Conservation (phyloP, 352 stramenopile genomes). For the Phytophthora europaea region DNA sequence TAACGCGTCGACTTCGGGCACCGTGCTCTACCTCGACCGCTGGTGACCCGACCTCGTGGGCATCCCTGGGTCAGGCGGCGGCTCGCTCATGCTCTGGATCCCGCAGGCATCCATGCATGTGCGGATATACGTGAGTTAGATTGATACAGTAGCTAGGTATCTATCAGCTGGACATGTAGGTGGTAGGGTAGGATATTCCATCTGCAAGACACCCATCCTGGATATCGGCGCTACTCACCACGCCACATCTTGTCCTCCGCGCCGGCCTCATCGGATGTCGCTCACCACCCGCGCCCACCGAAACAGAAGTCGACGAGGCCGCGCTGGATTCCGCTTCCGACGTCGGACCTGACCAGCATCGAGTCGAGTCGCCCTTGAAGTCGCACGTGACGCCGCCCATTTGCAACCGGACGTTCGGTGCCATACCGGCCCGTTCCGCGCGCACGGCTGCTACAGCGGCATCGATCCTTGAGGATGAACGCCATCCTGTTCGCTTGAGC, state of each 20-base stretch:
- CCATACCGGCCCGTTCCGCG: conserved; percentile 24
- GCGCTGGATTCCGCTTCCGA: conserved; percentile 14
- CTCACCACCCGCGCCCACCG: conserved; percentile 9
- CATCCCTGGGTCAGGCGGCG: conserved; percentile 19
- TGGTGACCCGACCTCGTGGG: conserved; percentile 23
- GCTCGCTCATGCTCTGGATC: conserved; percentile 27
- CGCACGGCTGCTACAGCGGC: background rate
- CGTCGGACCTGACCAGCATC: conserved; percentile 8
- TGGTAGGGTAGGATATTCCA: background rate
- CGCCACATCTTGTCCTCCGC: background rate
- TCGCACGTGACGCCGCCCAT: background rate
- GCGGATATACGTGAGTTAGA: conserved; percentile 18
- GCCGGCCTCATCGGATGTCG: background rate
- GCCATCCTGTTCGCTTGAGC: conserved; percentile 9
- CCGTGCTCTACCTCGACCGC: conserved; percentile 21
- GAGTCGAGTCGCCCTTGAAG: background rate
- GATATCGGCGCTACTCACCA: background rate
- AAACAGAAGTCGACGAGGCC: conserved; percentile 29
- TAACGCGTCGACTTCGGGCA: background rate
- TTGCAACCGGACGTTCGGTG: conserved; percentile 21
- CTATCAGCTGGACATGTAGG: background rate
- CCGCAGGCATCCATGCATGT: conserved; percentile 14
- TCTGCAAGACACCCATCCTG: background rate
- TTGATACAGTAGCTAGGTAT: background rate
- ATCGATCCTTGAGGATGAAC: conserved; percentile 11